These are phyloP conservation scores for Tetracladium setigerum DNA, from an alignment of 495 filamentous ascomycete genomes.

Conservation along the genomic window DNA sequence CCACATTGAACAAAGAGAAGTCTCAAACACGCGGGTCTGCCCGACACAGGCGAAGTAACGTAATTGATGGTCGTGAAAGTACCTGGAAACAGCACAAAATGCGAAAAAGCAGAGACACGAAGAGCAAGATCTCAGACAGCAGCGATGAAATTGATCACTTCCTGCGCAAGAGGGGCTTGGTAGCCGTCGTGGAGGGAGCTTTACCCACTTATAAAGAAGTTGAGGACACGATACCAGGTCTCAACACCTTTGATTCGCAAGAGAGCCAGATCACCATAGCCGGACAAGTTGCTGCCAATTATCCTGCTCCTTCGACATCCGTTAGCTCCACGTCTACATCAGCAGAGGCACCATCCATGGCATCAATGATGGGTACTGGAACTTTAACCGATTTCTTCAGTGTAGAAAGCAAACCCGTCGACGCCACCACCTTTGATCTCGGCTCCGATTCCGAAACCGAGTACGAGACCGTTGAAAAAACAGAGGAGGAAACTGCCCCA, in stretches of 20 bases:
- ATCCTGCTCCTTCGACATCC: slow-evolving; percentile 1
- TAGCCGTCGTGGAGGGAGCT: background rate
- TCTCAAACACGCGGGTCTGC: background rate
- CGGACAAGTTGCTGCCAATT: background rate
- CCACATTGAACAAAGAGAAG: background rate
- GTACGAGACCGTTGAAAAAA: background rate
- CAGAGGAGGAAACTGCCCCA: background rate
- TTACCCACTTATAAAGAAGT: background rate
- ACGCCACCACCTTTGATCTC: too few species aligned
- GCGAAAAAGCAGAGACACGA: background rate
- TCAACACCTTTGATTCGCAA: background rate
- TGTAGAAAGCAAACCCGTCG: too few species aligned
- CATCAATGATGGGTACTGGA: too few species aligned
- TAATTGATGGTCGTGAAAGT: background rate
- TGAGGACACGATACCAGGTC: background rate
- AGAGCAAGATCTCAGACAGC: background rate
- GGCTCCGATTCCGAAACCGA: background rate
- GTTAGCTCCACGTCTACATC: background rate
- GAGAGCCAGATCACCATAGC: background rate
- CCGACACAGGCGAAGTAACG: too few species aligned
- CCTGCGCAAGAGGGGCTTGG: background rate
- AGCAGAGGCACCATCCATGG: background rate
- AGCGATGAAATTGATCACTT: background rate
- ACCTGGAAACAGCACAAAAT: background rate
- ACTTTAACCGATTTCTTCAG: too few species aligned